These are phyloP conservation scores for Aspergillus amoenus DNA, from an alignment of 2,329 filamentous ascomycete genomes.

Conservation along the genomic window DNA sequence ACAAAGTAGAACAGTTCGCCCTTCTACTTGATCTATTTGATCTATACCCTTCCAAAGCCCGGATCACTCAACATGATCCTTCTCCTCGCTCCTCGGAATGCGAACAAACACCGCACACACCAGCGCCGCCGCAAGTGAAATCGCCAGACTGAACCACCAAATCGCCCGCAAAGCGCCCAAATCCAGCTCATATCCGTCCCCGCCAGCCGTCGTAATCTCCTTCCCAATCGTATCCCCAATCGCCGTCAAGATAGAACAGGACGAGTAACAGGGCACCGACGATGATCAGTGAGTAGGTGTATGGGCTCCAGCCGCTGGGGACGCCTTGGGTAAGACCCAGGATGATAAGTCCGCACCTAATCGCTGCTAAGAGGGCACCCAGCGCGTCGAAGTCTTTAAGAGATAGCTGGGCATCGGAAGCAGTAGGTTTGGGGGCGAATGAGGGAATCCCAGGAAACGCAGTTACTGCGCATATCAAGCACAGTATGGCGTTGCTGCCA, in stretches of 20 bases:
- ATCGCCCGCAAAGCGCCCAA: constrained; percentile 35
- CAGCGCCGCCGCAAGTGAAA: constrained; percentile 30
- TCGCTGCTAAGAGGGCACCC: background rate
- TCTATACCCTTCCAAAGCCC: no score
- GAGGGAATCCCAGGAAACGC: background rate
- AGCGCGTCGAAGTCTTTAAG: background rate
- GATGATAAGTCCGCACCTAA: constrained; percentile 42
- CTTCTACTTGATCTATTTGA: no score
- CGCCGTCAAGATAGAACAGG: constrained; percentile 42
- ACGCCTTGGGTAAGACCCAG: constrained; percentile 55
- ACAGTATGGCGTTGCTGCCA: constrained; percentile 40
- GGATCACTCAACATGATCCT: constrained; percentile 20
- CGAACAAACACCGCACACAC: constrained; percentile 38
- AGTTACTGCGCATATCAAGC: constrained; percentile 21
- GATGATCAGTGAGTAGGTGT: constrained; percentile 48
- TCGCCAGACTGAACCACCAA: constrained; percentile 37
- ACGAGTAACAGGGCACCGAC: constrained; percentile 45
- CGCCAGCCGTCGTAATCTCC: constrained; percentile 17
- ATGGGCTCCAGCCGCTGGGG: constrained; percentile 47
- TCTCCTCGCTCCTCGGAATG: constrained; percentile 37
- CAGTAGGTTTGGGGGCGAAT: background rate
- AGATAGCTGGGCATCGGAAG: background rate
- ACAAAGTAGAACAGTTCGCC: no score
- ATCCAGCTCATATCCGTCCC: background rate
- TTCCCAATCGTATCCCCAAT: constrained; percentile 33